Percentiles rank a stretch among this genome's conserved stretches.
phyloP scores from a whole-genome alignment of 257 asterid species.

The Craterostigma plantagineum region DNA sequence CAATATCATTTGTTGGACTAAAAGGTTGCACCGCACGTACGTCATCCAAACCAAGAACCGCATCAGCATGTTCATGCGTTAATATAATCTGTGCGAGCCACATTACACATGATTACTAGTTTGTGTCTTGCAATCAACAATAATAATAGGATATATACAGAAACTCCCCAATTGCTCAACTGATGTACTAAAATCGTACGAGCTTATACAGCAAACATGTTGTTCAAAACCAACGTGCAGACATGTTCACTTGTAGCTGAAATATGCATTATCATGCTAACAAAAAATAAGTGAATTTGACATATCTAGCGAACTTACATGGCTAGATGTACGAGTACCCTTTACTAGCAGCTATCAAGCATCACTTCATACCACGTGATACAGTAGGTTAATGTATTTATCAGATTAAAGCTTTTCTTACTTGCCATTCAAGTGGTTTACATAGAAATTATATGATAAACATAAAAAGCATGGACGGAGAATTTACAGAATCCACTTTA shows the following conservation, averaged over 20 bases:
- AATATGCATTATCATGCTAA: too few species aligned
- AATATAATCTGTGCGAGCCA: slow-evolving; percentile 50
- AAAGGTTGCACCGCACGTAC: slow-evolving; percentile 80
- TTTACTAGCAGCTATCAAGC: too few species aligned
- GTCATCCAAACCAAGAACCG: slow-evolving; percentile 95
- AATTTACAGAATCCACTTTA: slow-evolving; percentile 82
- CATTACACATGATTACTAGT: slow-evolving; percentile 3
- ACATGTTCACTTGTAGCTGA: too few species aligned
- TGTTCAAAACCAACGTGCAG: too few species aligned
- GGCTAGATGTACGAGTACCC: too few species aligned
- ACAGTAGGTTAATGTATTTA: too few species aligned
- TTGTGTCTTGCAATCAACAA: not conserved
- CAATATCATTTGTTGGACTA: slow-evolving; percentile 79
- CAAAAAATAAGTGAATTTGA: too few species aligned
- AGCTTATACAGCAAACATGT: too few species aligned
- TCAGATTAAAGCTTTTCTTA: not conserved
- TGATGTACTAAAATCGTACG: too few species aligned
- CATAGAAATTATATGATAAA: not conserved
- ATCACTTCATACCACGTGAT: too few species aligned
- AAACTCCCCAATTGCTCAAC: not conserved
- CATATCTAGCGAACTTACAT: too few species aligned
- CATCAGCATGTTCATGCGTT: slow-evolving; percentile 99
- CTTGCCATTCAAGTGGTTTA: not conserved
- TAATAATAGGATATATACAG: not conserved
- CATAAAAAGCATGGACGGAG: not conserved